Conservation (phyloP, 345 rosid genomes). For the Aurinia saxatilis region DNA sequence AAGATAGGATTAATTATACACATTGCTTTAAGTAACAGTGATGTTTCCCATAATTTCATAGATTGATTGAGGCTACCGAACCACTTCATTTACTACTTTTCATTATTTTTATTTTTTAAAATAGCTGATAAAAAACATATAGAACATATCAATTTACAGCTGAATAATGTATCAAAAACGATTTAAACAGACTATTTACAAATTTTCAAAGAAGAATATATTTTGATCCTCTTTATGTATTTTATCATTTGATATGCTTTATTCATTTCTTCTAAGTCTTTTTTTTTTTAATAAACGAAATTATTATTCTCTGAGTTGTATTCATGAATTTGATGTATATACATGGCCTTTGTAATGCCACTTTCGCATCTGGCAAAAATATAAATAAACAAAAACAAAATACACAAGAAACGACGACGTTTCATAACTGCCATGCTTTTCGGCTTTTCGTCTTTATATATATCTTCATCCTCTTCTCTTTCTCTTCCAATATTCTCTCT, state of each 20-base stretch:
- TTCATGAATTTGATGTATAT: not conserved
- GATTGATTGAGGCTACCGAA: not conserved
- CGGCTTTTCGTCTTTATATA: slow-evolving; percentile 15
- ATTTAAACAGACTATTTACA: too few relatives aligned
- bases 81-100: not conserved
- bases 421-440: not conserved
- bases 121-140: too few relatives aligned
- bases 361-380: not conserved
- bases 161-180: too few relatives aligned
- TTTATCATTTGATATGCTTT: too few relatives aligned
- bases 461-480: not conserved
- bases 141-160: too few relatives aligned
- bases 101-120: too few relatives aligned
- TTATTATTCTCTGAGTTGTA: not conserved
- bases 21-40: slow-evolving; percentile 17
- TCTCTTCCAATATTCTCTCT: slow-evolving; percentile 1
- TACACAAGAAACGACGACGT: not conserved
- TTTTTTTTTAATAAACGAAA: too few relatives aligned
- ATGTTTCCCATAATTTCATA: not conserved
- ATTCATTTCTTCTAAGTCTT: too few relatives aligned
- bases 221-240: too few relatives aligned
- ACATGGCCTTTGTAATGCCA: slow-evolving; percentile 8
- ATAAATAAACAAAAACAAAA: not conserved
- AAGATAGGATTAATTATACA: not conserved
- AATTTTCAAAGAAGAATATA: too few relatives aligned